Base-by-base conservation (phyloP, 495 filamentous ascomycete genomes). In the Xanthoparmelia taractica region DNA sequence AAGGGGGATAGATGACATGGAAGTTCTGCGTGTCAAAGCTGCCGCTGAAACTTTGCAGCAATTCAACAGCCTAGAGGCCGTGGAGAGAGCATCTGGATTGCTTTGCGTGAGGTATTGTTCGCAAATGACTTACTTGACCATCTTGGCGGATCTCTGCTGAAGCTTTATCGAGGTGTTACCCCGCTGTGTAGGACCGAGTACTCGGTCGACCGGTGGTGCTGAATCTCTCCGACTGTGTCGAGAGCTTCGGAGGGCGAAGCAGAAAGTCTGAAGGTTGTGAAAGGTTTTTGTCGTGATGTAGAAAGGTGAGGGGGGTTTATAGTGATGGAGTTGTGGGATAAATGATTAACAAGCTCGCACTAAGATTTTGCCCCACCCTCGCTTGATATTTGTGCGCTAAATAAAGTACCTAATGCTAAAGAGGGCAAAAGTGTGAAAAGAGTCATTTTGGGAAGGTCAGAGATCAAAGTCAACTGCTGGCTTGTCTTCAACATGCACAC, bases 91-190 rank as follows among this genome's bases (percentile, higher is more conserved):
- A 34, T 25, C 4, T 34, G 23, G 52, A 56, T 10, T 23, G 6
- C 36, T 13, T 23, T 57, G 25, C 29, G 31, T 48, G 18, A 5
- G n/a, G 15, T n/a, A 63, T 61, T 56, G 27, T 43, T 27, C 60
- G 11, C 55, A 57, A 66, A 67, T 54, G 52, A 95, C 94, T 87
- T 91, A 98, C 94, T 98, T 96, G 73, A 98, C 94, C 94, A 98
- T 98, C 75, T 90, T 96, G 87, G 78, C 91, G 88, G 90, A 87
- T 84, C 89, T 78, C 80, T 73, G 71, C 69, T 68, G 73, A 82
- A 77, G 67, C 60, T 68, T 66, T 65, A 31, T 67, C 13, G 55
- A 63, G 56, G 65, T 55, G 27, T 55, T 65, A 68, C 65, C 65
- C 67, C 69, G 65, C 71, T 70, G 65, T 63, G 69, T 76, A 76